Percentiles rank a stretch among this genome's conserved stretches.
Evolutionary conservation across 108 stramenopile species (phyloP).

Genomic region (Parmales sp.): DNA sequence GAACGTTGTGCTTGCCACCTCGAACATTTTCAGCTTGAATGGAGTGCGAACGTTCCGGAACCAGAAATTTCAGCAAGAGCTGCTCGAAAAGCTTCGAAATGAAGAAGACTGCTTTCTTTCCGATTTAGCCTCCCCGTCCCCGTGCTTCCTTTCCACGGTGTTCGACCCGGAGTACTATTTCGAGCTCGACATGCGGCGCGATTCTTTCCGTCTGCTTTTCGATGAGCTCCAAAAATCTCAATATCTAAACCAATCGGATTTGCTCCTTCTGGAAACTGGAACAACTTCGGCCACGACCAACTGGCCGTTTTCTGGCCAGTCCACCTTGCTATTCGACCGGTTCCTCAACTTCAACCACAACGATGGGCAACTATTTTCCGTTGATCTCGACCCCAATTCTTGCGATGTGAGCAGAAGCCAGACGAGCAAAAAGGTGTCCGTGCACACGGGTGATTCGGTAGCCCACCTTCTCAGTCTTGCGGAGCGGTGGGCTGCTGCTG

Average conservation of each 20-base stretch:
- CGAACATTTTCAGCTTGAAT: background rate
- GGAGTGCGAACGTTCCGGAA: background rate
- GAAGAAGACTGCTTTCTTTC: no score
- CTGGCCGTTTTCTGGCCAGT: background rate
- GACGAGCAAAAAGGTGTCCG: background rate
- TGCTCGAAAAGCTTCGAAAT: background rate
- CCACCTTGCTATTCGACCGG: background rate
- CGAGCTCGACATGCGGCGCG: background rate
- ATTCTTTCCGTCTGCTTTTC: background rate
- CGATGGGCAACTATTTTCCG: background rate
- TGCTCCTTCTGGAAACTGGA: background rate
- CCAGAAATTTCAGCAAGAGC: background rate
- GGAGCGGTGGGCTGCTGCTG: background rate
- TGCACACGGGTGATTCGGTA: background rate
- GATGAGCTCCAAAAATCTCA: background rate
- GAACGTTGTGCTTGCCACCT: background rate
- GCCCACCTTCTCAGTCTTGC: background rate
- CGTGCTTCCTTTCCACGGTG: no score
- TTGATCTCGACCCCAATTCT: background rate
- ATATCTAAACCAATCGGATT: no score
- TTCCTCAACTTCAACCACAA: background rate
- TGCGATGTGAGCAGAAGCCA: background rate
- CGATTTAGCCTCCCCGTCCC: no score
- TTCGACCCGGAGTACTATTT: background rate
- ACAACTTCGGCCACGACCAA: background rate